Evolutionary conservation across 495 filamentous ascomycete genomes (phyloP), one percentile per base, ranked within the genome.

Genomic region (Terfezia boudieri): DNA sequence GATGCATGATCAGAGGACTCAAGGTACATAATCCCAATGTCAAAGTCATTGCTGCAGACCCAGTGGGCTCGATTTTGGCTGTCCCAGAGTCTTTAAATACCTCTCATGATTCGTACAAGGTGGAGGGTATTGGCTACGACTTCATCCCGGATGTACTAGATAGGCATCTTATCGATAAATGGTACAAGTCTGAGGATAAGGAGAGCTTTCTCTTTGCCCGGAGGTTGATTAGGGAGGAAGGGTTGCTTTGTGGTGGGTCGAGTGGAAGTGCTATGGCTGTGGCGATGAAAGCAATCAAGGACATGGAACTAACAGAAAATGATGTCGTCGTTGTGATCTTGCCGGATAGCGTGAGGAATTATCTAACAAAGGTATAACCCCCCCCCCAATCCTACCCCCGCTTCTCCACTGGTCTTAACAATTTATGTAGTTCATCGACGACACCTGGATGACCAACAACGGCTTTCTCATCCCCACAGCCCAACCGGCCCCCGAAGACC

Each of bases 111-210:
- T 73, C 83, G 6, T 99, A 99, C 66, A 96, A 96, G 70, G 90
- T 99, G 0, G 90, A 99, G 70, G 90, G 90, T 20, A 96, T 99
- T 63, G 90, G 90, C 22, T 99, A 99, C 64, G 90, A 99, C 64
- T 99, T 99, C 64, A 83, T 96, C 53, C 90, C 90, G 6, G 82
- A 94, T 38, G 90, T 99, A 0, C 74, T 99, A 23, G 81, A 93
- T 60, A 84, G 80, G 57, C 65, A 79, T 9, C 65, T 74, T 22
- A 83, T 99, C n/a, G 81, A 94, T 65, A 80, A 81, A 60, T 99
- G 90, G 90, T 93, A 94, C 68, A 99, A 99, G 74, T 96, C 90
- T 3, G 84, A 84, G 41, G 90, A 99, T 59, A 78, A 76, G 56
- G 87, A 94, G 62, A 86, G 86, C 20, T 99, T 99, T 68, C 71